These are phyloP conservation scores for Aspergillus olivimuriae DNA, from an alignment of 495 filamentous ascomycete genomes.

Conservation along the genomic window DNA sequence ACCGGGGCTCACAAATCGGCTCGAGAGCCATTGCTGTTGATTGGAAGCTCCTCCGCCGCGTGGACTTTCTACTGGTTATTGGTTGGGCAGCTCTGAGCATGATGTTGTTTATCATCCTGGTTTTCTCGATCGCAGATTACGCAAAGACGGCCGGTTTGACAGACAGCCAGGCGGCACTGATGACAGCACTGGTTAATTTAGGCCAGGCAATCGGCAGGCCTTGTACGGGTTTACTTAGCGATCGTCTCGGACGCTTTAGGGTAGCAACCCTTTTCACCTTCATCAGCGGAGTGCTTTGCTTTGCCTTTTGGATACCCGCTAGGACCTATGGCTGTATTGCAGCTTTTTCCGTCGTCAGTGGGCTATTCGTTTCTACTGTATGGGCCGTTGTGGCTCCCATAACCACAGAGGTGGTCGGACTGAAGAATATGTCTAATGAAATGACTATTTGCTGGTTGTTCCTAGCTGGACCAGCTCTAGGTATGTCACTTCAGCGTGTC, in stretches of 20 bases:
- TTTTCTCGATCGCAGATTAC: constrained; percentile 72
- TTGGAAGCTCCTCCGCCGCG: constrained; percentile 43
- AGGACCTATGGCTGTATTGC: neutral
- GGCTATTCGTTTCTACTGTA: no score
- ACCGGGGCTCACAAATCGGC: constrained; percentile 48
- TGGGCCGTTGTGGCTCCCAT: no score
- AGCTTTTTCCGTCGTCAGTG: neutral
- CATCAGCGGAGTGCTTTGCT: neutral
- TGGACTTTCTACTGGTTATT: constrained; percentile 52
- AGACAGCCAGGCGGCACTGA: constrained; percentile 53
- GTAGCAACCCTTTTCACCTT: neutral
- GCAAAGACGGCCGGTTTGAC: constrained; percentile 56
- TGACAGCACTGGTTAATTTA: constrained; percentile 63
- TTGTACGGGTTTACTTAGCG: constrained; percentile 60
- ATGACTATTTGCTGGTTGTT: no score
- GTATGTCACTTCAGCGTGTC: no score
- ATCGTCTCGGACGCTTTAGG: constrained; percentile 42
- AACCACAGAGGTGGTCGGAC: no score
- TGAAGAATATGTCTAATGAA: no score
- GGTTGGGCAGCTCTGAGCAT: constrained; percentile 59
- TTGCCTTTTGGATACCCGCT: neutral
- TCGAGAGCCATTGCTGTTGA: constrained; percentile 40
- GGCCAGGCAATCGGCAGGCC: constrained; percentile 60
- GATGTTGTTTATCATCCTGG: constrained; percentile 64
- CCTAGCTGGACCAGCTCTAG: no score